These are phyloP conservation scores for Cucurbita ficifolia DNA, from an alignment of 306 rosid species.

Conservation along the genomic window DNA sequence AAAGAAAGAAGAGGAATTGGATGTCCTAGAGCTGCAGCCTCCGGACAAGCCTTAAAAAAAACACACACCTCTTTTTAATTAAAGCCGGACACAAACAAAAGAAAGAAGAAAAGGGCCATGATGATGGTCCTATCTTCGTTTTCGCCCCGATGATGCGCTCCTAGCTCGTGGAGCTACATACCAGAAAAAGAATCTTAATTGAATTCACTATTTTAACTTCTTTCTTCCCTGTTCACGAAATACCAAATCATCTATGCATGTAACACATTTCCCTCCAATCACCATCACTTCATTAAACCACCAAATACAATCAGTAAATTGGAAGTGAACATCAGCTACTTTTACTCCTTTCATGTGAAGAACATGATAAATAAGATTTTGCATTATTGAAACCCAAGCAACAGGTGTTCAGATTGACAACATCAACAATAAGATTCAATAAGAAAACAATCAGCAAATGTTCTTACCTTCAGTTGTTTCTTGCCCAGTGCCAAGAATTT, in stretches of 20 bases:
- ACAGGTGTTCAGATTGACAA: not conserved
- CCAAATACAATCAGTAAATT: not conserved
- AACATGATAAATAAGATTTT: not conserved
- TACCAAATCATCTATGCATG: not conserved
- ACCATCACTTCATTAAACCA: not conserved
- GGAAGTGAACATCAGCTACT: not conserved
- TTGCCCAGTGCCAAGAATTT: constrained; percentile 17
- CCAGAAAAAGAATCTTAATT: no score
- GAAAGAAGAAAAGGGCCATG: no score
- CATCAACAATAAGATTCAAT: not conserved
- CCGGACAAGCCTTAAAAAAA: no score
- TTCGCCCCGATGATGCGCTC: no score
- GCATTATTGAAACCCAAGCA: not conserved
- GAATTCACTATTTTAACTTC: not conserved
- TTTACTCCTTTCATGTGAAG: not conserved
- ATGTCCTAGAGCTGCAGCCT: no score
- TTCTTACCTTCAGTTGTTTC: constrained; percentile 7
- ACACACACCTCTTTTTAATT: no score
- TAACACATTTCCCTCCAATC: not conserved
- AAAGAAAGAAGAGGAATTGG: no score
- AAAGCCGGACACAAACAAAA: no score
- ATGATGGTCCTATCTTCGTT: no score
- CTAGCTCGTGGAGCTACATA: no score
- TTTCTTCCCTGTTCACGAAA: not conserved
- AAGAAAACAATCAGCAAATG: not conserved